phyloP scores from a whole-genome alignment of 2,329 filamentous ascomycete species.

The Mycocentrospora acerina region DNA sequence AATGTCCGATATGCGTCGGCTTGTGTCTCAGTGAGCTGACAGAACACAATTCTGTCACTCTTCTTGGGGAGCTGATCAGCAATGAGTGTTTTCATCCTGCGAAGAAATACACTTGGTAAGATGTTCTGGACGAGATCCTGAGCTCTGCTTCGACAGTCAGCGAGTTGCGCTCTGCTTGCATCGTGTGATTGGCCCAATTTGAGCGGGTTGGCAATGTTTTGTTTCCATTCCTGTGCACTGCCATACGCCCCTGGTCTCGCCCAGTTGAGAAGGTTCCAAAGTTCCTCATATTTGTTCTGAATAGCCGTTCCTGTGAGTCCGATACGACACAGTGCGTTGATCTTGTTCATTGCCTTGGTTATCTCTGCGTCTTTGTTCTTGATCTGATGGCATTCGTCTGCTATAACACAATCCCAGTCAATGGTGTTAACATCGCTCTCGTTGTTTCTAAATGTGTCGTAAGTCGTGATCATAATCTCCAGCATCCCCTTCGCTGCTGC shows the following conservation, averaged over 20 bases:
- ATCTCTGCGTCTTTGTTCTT: conserved; percentile 78
- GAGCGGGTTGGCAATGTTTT: conserved; percentile 74
- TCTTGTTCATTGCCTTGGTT: conserved; percentile 81
- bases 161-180: conserved; percentile 80
- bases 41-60: conserved; percentile 92
- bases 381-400: conserved; percentile 88
- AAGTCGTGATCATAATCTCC: conserved; percentile 94
- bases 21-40: conserved; percentile 81
- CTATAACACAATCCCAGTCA: conserved; percentile 90
- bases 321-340: conserved; percentile 90
- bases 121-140: conserved; percentile 83
- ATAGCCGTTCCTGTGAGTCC: conserved; percentile 95
- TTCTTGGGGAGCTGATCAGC: conserved; percentile 93
- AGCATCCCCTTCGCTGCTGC: conserved; percentile 73
- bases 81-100: conserved; percentile 90
- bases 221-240: conserved; percentile 73
- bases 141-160: conserved; percentile 76
- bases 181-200: conserved; percentile 90
- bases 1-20: conserved; percentile 80
- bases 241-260: conserved; percentile 78
- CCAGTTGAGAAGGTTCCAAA: conserved; percentile 97
- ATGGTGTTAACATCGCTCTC: conserved; percentile 78
- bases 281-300: conserved; percentile 95
- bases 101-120: conserved; percentile 84
- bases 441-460: conserved; percentile 80